Conservation (phyloP, 2,329 filamentous ascomycete species). For the Penicillium sp. region DNA sequence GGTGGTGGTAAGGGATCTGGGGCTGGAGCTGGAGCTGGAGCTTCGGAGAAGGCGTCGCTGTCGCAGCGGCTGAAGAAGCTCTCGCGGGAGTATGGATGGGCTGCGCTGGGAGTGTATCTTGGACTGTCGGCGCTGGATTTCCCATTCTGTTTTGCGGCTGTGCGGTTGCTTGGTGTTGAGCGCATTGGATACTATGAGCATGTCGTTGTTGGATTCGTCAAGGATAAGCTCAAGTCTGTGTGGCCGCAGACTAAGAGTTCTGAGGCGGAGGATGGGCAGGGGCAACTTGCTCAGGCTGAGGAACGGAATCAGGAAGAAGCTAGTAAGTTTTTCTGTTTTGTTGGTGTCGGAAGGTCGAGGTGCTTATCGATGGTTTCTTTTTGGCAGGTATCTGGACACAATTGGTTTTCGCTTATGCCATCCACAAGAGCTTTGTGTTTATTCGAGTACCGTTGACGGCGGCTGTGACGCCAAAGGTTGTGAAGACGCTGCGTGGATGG, state of each 20-base stretch:
- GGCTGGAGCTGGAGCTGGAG: conserved; percentile 16
- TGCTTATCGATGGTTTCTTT: neutral
- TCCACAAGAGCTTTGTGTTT: conserved; percentile 98
- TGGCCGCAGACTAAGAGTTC: conserved; percentile 34
- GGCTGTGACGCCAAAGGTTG: conserved; percentile 89
- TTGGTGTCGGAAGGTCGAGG: neutral
- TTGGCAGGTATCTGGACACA: conserved; percentile 70
- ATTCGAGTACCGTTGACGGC: conserved; percentile 89
- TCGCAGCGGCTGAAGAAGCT: conserved; percentile 76
- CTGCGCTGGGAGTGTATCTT: conserved; percentile 87
- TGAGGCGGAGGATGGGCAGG: conserved; percentile 16
- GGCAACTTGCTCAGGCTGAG: conserved; percentile 59
- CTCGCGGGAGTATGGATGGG: conserved; percentile 90
- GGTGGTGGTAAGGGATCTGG: conserved; percentile 1
- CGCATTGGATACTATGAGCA: conserved; percentile 64
- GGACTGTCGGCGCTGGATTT: conserved; percentile 82
- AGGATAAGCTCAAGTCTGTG: conserved; percentile 29
- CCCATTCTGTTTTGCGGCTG: conserved; percentile 89
- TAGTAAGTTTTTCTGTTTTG: conserved; percentile 58
- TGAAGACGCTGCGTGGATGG: conserved; percentile 80
- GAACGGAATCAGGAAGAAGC: conserved; percentile 62
- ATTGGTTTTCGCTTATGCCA: conserved; percentile 87
- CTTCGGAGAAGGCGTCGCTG: conserved; percentile 48
- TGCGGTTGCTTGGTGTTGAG: conserved; percentile 78
- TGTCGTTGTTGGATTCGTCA: conserved; percentile 39